Conservation (phyloP, 23 red algal genomes). For the Porphyridium purpureum region DNA sequence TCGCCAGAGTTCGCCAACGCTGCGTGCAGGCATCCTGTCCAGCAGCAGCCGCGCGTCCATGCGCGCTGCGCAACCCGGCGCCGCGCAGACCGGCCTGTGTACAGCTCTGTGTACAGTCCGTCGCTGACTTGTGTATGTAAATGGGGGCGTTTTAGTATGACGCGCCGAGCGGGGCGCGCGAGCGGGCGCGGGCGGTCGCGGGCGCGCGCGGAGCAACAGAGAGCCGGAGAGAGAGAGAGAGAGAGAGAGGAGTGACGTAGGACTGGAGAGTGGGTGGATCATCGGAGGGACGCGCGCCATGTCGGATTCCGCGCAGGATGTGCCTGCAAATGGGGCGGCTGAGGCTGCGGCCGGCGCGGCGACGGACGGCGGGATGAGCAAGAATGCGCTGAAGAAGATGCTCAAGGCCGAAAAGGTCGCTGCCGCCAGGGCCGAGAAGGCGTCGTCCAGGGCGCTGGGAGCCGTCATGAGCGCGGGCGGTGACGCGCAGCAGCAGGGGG, state of each 20-base stretch:
- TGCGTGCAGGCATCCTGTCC: too few species aligned
- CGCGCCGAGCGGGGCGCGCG: too few species aligned
- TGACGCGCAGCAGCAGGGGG: not conserved
- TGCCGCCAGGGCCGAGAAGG: slow-evolving; percentile 28
- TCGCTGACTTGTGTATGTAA: too few species aligned
- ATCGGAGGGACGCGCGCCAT: not conserved
- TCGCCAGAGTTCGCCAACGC: too few species aligned
- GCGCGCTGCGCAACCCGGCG: too few species aligned
- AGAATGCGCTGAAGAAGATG: slow-evolving; percentile 70
- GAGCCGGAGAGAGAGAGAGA: too few species aligned
- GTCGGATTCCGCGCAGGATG: not conserved
- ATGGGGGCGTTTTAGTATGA: too few species aligned
- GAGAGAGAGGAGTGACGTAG: not conserved
- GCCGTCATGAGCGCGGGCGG: not conserved
- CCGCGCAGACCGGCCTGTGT: too few species aligned
- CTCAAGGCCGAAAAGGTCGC: slow-evolving; percentile 54
- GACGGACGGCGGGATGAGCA: slow-evolving; percentile 22
- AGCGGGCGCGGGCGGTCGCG: too few species aligned
- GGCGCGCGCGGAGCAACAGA: too few species aligned
- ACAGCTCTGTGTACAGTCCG: too few species aligned
- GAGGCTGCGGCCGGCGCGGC: not conserved
- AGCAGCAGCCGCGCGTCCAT: too few species aligned
- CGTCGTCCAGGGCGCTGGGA: slow-evolving; percentile 5
- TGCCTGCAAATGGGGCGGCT: not conserved
- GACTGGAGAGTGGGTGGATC: not conserved